Percentiles rank a stretch among this genome's conserved stretches.
phyloP scores from a whole-genome alignment of 345 rosid species.

The Euphorbia pulcherrima region DNA sequence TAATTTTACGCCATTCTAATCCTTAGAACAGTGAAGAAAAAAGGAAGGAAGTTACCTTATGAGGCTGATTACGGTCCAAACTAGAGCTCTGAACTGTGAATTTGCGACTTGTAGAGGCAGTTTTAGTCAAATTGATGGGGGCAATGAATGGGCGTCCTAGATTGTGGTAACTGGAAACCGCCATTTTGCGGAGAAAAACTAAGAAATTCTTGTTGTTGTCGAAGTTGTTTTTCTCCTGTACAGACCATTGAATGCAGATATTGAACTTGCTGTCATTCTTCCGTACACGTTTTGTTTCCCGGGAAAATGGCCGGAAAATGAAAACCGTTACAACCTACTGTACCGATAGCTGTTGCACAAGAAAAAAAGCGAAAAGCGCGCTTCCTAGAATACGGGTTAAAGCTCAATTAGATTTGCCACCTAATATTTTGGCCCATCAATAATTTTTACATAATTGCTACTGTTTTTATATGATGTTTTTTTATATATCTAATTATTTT shows the following conservation, averaged over 20 bases:
- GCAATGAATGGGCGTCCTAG: slow-evolving; percentile 22
- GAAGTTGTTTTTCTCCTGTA: background rate
- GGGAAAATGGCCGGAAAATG: slow-evolving; percentile 1
- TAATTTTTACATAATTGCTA: too few relatives aligned
- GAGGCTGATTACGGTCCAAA: slow-evolving; percentile 34
- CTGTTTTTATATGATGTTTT: too few relatives aligned
- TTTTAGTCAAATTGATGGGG: slow-evolving; percentile 19
- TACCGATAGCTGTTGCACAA: background rate
- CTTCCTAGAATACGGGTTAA: too few relatives aligned
- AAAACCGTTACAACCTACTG: background rate
- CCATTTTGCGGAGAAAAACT: slow-evolving; percentile 27
- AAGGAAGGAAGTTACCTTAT: slow-evolving; percentile 32
- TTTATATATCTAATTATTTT: too few relatives aligned
- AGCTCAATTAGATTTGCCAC: background rate
- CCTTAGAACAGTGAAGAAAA: background rate
- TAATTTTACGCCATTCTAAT: background rate
- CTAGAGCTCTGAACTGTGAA: slow-evolving; percentile 41
- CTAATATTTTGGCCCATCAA: too few relatives aligned
- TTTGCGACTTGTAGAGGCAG: slow-evolving; percentile 35
- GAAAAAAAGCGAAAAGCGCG: background rate
- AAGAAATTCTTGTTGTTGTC: background rate
- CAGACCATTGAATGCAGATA: background rate
- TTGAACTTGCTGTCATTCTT: background rate
- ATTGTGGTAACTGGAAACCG: slow-evolving; percentile 21
- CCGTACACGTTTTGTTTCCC: slow-evolving; percentile 12